These are phyloP conservation scores for Exophiala bonariae DNA, from an alignment of 2,329 filamentous ascomycete genomes.

Conservation along the genomic window DNA sequence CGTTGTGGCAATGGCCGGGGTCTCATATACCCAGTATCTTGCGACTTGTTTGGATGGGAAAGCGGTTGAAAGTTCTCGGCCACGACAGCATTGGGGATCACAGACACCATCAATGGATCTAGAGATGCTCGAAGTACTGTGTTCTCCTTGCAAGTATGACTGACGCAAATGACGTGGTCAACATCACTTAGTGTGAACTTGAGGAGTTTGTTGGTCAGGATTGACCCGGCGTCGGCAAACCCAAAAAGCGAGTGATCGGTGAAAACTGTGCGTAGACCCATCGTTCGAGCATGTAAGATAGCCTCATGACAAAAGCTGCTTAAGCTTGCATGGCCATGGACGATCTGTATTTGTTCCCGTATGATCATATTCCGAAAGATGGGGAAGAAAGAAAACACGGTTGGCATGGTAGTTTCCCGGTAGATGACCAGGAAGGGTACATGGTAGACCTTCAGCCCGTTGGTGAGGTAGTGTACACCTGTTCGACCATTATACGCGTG, in stretches of 20 bases:
- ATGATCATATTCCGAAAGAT: conserved; percentile 96
- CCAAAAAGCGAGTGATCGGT: conserved; percentile 97
- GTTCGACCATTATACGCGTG: conserved; percentile 90
- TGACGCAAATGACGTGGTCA: conserved; percentile 97
- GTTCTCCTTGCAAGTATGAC: conserved; percentile 98
- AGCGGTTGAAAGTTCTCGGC: conserved; percentile 90
- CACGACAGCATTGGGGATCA: conserved; percentile 96
- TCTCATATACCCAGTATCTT: conserved; percentile 32
- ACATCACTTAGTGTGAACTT: conserved; percentile 97
- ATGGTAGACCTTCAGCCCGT: conserved; percentile 97
- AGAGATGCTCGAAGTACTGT: conserved; percentile 91
- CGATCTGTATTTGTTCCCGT: conserved; percentile 91
- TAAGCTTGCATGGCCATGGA: conserved; percentile 93
- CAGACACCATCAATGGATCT: conserved; percentile 94
- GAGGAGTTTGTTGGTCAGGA: conserved; percentile 92
- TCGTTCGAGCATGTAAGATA: conserved; percentile 90
- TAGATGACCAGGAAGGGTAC: conserved; percentile 96
- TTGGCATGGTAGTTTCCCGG: conserved; percentile 88
- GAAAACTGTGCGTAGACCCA: conserved; percentile 94
- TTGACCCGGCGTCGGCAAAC: conserved; percentile 93
- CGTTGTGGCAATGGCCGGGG: conserved; percentile 60
- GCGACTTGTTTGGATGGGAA: conserved; percentile 49
- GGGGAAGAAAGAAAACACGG: conserved; percentile 97
- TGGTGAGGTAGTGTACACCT: conserved; percentile 91
- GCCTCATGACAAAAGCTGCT: conserved; percentile 93